Conservation (phyloP, 2,329 filamentous ascomycete genomes). For the Chaetomiaceae sp. region DNA sequence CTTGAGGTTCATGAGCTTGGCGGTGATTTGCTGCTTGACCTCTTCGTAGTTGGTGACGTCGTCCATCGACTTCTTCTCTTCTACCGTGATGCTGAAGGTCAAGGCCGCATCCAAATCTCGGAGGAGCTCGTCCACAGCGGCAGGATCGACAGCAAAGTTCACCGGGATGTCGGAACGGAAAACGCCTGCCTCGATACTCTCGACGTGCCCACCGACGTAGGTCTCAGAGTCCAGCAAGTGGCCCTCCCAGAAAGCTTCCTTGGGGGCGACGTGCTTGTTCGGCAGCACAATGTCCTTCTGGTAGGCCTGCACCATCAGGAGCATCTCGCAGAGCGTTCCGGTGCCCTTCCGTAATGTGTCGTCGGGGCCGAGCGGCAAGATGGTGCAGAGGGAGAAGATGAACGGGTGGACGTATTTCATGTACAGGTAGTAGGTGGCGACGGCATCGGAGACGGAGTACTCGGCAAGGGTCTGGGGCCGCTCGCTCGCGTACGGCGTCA, state of each 20-base stretch:
- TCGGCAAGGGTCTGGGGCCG: conserved; percentile 91
- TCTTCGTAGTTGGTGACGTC: conserved; percentile 79
- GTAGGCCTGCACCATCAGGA: conserved; percentile 98
- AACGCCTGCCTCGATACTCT: conserved; percentile 97
- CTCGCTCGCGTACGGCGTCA: conserved; percentile 89
- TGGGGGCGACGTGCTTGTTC: conserved; percentile 89
- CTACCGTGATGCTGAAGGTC: conserved; percentile 78
- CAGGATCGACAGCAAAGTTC: conserved; percentile 85
- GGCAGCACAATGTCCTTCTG: conserved; percentile 86
- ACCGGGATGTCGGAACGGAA: conserved; percentile 94
- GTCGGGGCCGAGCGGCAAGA: conserved; percentile 87
- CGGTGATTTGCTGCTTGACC: conserved; percentile 75
- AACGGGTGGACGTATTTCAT: conserved; percentile 99
- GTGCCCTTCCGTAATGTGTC: conserved; percentile 94
- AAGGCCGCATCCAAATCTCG: conserved; percentile 82
- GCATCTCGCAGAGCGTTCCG: conserved; percentile 97
- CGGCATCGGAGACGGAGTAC: conserved; percentile 97
- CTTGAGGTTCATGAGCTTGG: conserved; percentile 67
- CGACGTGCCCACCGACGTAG: conserved; percentile 96
- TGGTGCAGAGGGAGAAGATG: conserved; percentile 97
- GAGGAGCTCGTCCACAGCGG: conserved; percentile 84
- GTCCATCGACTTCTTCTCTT: conserved; percentile 77
- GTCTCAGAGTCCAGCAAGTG: conserved; percentile 96
- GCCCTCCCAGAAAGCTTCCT: conserved; percentile 93
- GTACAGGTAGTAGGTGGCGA: conserved; percentile 97